Evolutionary conservation across 2,329 filamentous ascomycete species (phyloP), one percentile per base, ranked within the genome.

Genomic region (Fusarium chlamydosporum): DNA sequence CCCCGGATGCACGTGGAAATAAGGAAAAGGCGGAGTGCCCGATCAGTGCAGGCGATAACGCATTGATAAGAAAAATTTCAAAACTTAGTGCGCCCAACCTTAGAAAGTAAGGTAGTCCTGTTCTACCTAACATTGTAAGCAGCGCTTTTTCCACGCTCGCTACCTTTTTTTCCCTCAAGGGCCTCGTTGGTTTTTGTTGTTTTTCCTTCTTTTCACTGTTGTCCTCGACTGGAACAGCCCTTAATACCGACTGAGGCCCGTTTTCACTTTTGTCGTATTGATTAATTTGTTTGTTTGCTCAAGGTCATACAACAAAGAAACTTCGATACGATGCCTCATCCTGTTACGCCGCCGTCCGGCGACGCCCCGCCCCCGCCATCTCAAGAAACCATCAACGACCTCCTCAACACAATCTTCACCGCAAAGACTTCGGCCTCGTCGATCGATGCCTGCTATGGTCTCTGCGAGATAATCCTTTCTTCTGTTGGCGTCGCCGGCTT

Each of bases 341-440:
- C 81, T 65, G 78, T 83, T 67, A 79, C 83, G 72, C 82, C 83
- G 75, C 83, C 82, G 59, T 74, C 82, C 71, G 80, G 80, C 71
- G 82, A 80, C 70, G 79, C 82, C 75, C 77, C 82, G 78, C 84
- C 85, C 72, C 84, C 89, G 69, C 90, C 91, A 67, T 86, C 89
- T 33, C 81, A 87, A 73, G 87, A 89, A 69, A 92, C 93, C 67
- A 82, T 95, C 66, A 80, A 85, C 65, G 84, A 86, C 57, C 80
- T 93, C 42, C 77, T 94, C 72, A 82, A 88, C 72, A 89, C 85
- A 50, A 86, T 93, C 70, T 93, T 94, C 79, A 87, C 84, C 46
- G 88, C 91, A 38, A 83, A 88, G 75, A 89, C 89, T 6, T 93
- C 91, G 4, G 85, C 89, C 75, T 85, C 87, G 65, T 91, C 91